Base-by-base conservation (phyloP, 192 early-diverging fungal genomes). In the Pilobolus umbonatus region DNA sequence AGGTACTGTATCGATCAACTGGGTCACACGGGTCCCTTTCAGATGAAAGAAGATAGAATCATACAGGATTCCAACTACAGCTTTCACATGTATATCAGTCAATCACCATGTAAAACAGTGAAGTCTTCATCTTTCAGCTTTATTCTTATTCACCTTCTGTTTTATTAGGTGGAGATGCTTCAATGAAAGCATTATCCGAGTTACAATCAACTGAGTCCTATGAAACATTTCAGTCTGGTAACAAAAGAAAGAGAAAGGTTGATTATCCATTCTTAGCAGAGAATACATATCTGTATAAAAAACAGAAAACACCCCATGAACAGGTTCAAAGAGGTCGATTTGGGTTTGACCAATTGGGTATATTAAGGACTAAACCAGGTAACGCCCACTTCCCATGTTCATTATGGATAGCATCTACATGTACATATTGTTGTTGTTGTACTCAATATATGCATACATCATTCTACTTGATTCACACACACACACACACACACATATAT, bases 1-100 rank as follows among this genome's bases (percentile, higher is more conserved):
- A 40, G 55, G 25, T 44, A 40, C 28, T 43, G 35, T 9, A 25
- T 43, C 35, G 55, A 25, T 26, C 52, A 54, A 54, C 6, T 30
- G 26, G 36, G 25, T 25, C 45, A 15, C 15, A 29, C 34, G n/a
- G 14, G 42, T 49, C 52, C 32, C 17, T 64, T 64, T 49, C 19
- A 35, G 38, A 28, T 22, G 8, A 39, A 19, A 9, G 43, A 64
- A 7, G 32, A 32, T 39, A 11, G 44, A 10, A 11, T 34, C 12
- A 34, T 54, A 11, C 39, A 21, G 54, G 5, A 2, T 56, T 3
- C 40, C 50, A 62, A 29, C n/a, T 47, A 47, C 64, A 61, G 64
- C 30, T 87, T 90, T 62, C 81, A 88, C 57, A 68, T 90, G 55
- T 93, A 93, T 62, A 75, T 89, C 9, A 90, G 86, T 40, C 87